Evolutionary conservation across 2,329 filamentous ascomycete genomes (phyloP).

Genomic region (Microdochium trichocladiopsis): DNA sequence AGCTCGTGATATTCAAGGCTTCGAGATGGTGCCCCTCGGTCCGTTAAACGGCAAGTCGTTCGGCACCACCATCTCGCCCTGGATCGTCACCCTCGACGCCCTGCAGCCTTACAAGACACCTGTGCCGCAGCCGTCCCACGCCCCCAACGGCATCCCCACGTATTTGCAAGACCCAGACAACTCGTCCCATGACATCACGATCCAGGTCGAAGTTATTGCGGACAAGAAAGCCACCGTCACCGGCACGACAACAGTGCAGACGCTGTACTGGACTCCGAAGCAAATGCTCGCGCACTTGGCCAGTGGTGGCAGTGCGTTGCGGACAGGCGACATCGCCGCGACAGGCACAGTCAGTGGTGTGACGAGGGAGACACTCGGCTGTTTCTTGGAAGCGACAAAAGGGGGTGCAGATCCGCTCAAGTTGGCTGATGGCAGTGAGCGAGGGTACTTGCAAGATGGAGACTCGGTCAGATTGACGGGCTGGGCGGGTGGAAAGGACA

Average conservation of each 20-base stretch:
- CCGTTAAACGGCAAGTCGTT: slow-evolving; percentile 57
- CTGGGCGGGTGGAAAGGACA: slow-evolving; percentile 24
- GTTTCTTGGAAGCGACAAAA: slow-evolving; percentile 30
- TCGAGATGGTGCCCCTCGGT: slow-evolving; percentile 55
- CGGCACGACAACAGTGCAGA: slow-evolving; percentile 19
- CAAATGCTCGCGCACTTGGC: slow-evolving; percentile 29
- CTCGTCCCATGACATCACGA: slow-evolving; percentile 24
- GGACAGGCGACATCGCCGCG: slow-evolving; percentile 31
- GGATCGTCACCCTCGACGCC: slow-evolving; percentile 54
- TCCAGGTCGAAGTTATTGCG: slow-evolving; percentile 19
- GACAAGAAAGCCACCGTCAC: slow-evolving; percentile 13
- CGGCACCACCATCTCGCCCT: slow-evolving; percentile 52
- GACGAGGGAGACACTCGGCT: slow-evolving; percentile 24
- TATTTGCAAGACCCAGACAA: slow-evolving; percentile 23
- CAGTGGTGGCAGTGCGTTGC: slow-evolving; percentile 25
- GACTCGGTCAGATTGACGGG: slow-evolving; percentile 28
- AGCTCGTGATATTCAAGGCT: slow-evolving; percentile 53
- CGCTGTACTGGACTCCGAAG: slow-evolving; percentile 30
- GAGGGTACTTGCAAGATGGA: slow-evolving; percentile 29
- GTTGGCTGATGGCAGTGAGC: slow-evolving; percentile 20
- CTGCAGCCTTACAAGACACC: slow-evolving; percentile 42
- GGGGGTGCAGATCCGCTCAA: slow-evolving; percentile 22
- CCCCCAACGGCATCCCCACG: slow-evolving; percentile 17
- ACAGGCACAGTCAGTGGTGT: slow-evolving; percentile 33
- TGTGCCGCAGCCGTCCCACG: slow-evolving; percentile 25